Evolutionary conservation across 345 rosid species (phyloP).

Genomic region (Linum usitatissimum): DNA sequence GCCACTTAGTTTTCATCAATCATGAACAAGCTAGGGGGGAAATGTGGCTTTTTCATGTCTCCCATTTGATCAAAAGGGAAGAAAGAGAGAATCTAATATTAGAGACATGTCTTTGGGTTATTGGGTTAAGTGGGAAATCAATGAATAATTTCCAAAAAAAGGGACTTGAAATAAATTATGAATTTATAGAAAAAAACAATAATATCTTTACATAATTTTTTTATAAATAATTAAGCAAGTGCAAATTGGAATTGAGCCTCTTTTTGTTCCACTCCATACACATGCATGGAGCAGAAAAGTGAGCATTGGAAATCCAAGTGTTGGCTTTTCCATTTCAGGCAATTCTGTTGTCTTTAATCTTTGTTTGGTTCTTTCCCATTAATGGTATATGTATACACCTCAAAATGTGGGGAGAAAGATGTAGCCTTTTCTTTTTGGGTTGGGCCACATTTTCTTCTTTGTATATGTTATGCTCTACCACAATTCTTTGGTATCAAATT

Average conservation of each 20-base stretch:
- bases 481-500: no score
- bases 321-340: not conserved
- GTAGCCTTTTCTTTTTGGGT: not conserved
- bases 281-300: not conserved
- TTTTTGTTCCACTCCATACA: not conserved
- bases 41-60: not conserved
- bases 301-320: constrained; percentile 1
- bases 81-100: constrained; percentile 12
- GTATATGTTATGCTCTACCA: no score
- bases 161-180: no score
- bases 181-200: constrained; percentile 13
- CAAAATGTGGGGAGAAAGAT: not conserved
- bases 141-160: not conserved
- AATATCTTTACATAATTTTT: constrained; percentile 14
- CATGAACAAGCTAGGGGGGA: not conserved
- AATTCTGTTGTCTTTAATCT: not conserved
- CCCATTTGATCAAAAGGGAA: no score
- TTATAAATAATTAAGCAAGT: not conserved
- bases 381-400: not conserved
- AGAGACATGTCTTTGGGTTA: constrained; percentile 19
- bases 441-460: not conserved
- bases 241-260: not conserved
- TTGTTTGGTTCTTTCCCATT: not conserved
- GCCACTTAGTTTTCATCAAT: no score
- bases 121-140: constrained; percentile 27